Evolutionary conservation across 768 basidiomycete genomes (phyloP).

Genomic region (Tulasnella sp.): DNA sequence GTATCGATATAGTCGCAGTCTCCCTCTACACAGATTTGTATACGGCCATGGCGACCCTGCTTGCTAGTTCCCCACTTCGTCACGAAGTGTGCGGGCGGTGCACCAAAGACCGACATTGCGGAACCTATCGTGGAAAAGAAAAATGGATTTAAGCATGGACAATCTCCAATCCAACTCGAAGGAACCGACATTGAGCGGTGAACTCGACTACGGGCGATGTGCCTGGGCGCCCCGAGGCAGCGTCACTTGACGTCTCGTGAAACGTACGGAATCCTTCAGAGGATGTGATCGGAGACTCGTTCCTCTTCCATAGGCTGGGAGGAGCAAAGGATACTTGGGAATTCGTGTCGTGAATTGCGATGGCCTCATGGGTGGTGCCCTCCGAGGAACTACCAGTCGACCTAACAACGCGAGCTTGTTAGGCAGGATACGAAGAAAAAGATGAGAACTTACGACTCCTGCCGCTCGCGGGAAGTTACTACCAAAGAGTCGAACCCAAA

Average conservation of each 20-base stretch:
- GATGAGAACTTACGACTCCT: not conserved
- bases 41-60: not conserved
- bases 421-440: not conserved
- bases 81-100: not conserved
- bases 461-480: not conserved
- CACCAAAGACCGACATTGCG: not conserved
- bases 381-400: not conserved
- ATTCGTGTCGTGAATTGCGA: conserved; percentile 5
- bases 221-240: not conserved
- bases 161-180: not conserved
- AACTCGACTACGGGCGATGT: not conserved
- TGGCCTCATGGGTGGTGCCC: not conserved
- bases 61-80: not conserved
- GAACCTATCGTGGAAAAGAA: not conserved
- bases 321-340: not conserved
- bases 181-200: not conserved
- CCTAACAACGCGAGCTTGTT: not conserved
- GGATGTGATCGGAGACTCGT: not conserved
- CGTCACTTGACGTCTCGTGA: not conserved
- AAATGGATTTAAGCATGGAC: not conserved
- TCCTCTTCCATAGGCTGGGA: not conserved
- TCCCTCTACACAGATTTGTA: not conserved
- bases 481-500: conserved; percentile 4
- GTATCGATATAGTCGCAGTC: not conserved
- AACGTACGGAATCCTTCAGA: not conserved